These are phyloP conservation scores for Trichomonas vaginalis DNA, from an alignment of 208 protist species.

Conservation along the genomic window DNA sequence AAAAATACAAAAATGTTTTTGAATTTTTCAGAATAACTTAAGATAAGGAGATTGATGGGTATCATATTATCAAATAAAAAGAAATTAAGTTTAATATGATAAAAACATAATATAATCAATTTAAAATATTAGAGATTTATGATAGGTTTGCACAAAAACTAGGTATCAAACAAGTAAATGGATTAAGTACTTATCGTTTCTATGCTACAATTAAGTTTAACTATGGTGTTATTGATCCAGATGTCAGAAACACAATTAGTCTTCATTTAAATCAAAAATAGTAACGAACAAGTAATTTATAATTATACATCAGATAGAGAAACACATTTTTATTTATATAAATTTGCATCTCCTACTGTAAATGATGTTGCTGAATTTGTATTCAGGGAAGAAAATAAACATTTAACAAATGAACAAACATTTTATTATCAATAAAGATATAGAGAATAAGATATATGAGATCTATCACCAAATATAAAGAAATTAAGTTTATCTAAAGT, in stretches of 20 bases:
- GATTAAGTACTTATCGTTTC: not conserved
- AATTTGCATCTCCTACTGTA: not conserved
- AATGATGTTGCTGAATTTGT: not conserved
- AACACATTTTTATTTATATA: not conserved
- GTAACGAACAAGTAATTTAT: not conserved
- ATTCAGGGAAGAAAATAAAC: not conserved
- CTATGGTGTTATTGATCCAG: not conserved
- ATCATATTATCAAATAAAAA: too few species aligned
- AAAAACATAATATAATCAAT: too few species aligned
- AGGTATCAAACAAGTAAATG: not conserved
- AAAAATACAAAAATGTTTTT: too few species aligned
- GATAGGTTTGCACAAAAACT: not conserved
- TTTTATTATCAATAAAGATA: too few species aligned
- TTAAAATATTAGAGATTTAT: too few species aligned
- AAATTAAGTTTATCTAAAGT: too few species aligned
- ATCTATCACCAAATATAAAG: too few species aligned
- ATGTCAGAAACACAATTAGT: not conserved
- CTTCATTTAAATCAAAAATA: not conserved
- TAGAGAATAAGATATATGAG: too few species aligned
- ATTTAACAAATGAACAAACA: too few species aligned
- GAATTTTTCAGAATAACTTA: too few species aligned
- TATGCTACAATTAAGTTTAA: not conserved
- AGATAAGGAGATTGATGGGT: too few species aligned
- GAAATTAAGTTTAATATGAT: too few species aligned
- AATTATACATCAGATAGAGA: not conserved